Evolutionary conservation across 140 eudicot species (phyloP).

Genomic region (Cichorium intybus): DNA sequence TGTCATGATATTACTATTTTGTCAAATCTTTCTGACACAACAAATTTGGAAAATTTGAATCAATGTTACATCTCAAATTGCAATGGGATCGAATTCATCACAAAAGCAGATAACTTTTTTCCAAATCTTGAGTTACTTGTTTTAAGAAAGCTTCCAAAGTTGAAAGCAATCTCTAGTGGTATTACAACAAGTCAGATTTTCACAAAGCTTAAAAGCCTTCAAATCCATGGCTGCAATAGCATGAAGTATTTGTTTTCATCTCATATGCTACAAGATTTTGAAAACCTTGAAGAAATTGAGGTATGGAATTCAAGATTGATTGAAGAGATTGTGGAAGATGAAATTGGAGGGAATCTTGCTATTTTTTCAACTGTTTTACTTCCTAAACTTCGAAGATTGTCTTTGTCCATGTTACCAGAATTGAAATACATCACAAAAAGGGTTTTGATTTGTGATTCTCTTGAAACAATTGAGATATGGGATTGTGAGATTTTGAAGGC

Average conservation of each 20-base stretch:
- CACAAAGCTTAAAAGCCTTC: conserved; percentile 33
- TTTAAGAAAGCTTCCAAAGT: conserved; percentile 36
- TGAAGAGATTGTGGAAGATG: conserved; percentile 31
- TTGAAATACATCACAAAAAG: conserved; percentile 30
- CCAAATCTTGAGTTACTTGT: conserved; percentile 35
- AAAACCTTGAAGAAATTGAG: conserved; percentile 40
- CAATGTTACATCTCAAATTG: conserved; percentile 39
- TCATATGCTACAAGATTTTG: conserved; percentile 26
- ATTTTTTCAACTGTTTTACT: conserved; percentile 18
- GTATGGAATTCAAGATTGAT: conserved; percentile 33
- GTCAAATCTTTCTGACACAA: conserved; percentile 13
- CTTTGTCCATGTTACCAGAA: conserved; percentile 33
- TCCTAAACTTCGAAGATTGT: conserved; percentile 37
- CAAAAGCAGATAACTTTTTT: conserved; percentile 19
- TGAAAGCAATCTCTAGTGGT: conserved; percentile 26
- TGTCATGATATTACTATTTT: conserved; percentile 38
- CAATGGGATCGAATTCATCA: conserved; percentile 25
- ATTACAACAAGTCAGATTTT: conserved; percentile 28
- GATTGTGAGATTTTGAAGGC: conserved; percentile 36
- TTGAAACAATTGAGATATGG: conserved; percentile 39
- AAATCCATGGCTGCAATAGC: conserved; percentile 39
- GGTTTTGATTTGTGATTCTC: conserved; percentile 31
- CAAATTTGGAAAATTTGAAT: conserved; percentile 25
- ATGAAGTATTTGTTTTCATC: conserved; percentile 33
- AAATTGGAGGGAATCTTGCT: conserved; percentile 4